Evolutionary conservation across 768 basidiomycete genomes (phyloP).

Genomic region (Trametes sanguinea): DNA sequence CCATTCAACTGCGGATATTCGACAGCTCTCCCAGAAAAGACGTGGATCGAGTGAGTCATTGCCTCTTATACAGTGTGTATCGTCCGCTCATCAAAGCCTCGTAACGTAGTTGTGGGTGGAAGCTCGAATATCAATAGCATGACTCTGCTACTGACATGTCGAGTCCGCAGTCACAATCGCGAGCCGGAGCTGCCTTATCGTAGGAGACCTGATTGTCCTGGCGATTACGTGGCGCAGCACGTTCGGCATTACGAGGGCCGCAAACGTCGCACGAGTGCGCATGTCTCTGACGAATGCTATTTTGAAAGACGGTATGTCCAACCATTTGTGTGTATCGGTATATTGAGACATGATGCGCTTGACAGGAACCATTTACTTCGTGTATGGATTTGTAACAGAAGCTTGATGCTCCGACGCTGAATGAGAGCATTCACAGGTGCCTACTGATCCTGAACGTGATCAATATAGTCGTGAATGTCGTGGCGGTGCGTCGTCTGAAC

Average conservation of each 20-base stretch:
- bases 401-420: no score
- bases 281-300: neutral
- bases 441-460: constrained; percentile 10
- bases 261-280: neutral
- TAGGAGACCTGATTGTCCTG: constrained; percentile 1
- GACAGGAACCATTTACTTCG: constrained; percentile 6
- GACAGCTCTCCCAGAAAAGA: neutral
- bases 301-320: neutral
- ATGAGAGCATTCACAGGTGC: no score
- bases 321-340: no score
- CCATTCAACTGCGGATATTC: constrained; percentile 9
- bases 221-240: constrained; percentile 3
- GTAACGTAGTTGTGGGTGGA: neutral
- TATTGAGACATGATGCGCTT: no score
- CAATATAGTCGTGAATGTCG: constrained; percentile 12
- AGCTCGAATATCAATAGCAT: no score
- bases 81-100: no score
- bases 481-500: neutral
- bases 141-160: neutral
- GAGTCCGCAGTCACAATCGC: neutral
- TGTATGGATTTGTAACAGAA: neutral
- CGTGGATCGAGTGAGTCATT: constrained; percentile 11
- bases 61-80: no score
- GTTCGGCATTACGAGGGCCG: neutral
- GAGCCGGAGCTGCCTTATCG: neutral